A percentile compares a stretch with the other conserved stretches of the same genome.
Evolutionary conservation across 1,139 yeast genomes (phyloP).

Genomic region (Sugiyamaella castrensis): DNA sequence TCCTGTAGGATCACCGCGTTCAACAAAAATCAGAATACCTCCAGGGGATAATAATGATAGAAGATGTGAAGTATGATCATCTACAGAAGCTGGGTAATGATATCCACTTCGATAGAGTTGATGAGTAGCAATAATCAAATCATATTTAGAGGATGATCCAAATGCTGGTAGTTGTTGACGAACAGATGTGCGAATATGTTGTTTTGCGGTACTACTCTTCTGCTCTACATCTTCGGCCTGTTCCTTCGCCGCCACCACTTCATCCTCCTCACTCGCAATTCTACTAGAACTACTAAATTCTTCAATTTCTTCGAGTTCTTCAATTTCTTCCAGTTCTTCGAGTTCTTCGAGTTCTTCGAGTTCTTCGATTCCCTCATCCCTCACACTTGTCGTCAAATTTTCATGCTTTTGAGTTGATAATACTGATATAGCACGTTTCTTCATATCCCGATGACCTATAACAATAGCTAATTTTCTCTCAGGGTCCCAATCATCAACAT

Average conservation of each 20-base stretch:
- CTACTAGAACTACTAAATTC: constrained; percentile 16
- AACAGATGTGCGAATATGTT: constrained; percentile 15
- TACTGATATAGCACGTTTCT: constrained; percentile 70
- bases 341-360: constrained; percentile 17
- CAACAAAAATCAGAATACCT: constrained; percentile 75
- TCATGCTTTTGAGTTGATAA: constrained; percentile 69
- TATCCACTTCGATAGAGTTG: constrained; percentile 60
- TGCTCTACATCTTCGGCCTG: neutral
- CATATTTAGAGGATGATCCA: constrained; percentile 46
- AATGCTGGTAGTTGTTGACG: constrained; percentile 23
- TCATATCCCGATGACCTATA: constrained; percentile 73
- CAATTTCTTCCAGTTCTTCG: constrained; percentile 18
- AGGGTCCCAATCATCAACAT: constrained; percentile 51
- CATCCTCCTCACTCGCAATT: constrained; percentile 21
- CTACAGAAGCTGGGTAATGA: constrained; percentile 68
- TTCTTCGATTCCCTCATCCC: constrained; percentile 8
- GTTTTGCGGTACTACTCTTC: neutral
- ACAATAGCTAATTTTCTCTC: constrained; percentile 67
- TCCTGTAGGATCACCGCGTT: constrained; percentile 87
- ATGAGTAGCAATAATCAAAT: constrained; percentile 81
- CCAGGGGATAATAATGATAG: constrained; percentile 64
- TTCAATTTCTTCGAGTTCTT: constrained; percentile 7
- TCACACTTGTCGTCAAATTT: neutral
- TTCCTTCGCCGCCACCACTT: neutral
- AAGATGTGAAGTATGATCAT: constrained; percentile 59